A percentile compares a stretch with the other conserved stretches of the same genome.
phyloP scores from a whole-genome alignment of 2,329 filamentous ascomycete species.

The Berkeleyomyces basicola region DNA sequence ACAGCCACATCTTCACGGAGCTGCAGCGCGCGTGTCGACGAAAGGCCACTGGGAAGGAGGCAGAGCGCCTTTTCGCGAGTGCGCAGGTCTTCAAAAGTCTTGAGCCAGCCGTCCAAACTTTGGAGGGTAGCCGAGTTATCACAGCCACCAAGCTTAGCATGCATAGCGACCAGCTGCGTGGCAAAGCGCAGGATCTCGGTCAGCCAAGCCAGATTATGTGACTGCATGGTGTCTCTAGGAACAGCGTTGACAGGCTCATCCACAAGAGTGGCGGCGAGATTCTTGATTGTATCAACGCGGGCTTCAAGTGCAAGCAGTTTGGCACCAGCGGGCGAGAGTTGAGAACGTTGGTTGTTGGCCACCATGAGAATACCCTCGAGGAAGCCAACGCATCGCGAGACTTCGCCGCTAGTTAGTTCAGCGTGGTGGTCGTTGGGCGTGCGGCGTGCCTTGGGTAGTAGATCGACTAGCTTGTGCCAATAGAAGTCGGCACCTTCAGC shows the following conservation, averaged over 20 bases:
- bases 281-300: background rate
- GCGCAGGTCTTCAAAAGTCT: constrained; percentile 29
- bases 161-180: constrained; percentile 44
- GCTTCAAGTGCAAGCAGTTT: constrained; percentile 5
- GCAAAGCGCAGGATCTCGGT: constrained; percentile 49
- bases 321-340: constrained; percentile 19
- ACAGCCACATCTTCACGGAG: constrained; percentile 22
- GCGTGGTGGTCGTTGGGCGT: constrained; percentile 59
- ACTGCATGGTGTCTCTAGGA: background rate
- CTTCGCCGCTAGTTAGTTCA: constrained; percentile 68
- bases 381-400: constrained; percentile 62
- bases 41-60: constrained; percentile 34
- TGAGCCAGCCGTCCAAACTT: constrained; percentile 33
- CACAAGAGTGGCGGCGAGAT: constrained; percentile 5
- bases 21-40: constrained; percentile 23
- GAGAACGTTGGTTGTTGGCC: constrained; percentile 41
- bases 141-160: constrained; percentile 44
- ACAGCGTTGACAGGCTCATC: background rate
- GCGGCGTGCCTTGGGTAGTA: constrained; percentile 51
- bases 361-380: constrained; percentile 70
- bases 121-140: constrained; percentile 30
- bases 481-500: constrained; percentile 18
- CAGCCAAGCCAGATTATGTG: constrained; percentile 38
- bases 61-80: constrained; percentile 27
- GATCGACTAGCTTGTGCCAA: constrained; percentile 63